Percentiles rank a stretch among this genome's conserved stretches.
These are phyloP conservation scores for Acephala macrosclerotiorum DNA, from an alignment of 2,329 filamentous ascomycete species.

Conservation along the genomic window DNA sequence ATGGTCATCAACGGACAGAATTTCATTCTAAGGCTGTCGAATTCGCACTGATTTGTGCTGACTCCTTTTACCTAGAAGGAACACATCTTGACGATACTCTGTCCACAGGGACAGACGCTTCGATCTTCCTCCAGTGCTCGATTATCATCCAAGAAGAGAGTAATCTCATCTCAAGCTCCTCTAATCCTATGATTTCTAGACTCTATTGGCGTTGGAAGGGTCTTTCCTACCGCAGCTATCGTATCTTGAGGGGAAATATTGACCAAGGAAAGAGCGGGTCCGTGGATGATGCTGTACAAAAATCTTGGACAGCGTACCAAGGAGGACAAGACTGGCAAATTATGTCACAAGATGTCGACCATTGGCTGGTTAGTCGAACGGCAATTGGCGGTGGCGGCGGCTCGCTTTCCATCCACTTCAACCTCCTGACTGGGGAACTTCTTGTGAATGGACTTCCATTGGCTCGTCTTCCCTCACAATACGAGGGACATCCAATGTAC, in stretches of 20 bases:
- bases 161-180: conserved; percentile 43
- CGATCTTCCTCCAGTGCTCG: conserved; percentile 47
- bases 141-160: conserved; percentile 52
- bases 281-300: conserved; percentile 21
- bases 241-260: conserved; percentile 4
- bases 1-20: conserved; percentile 41
- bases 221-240: conserved; percentile 13
- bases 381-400: conserved; percentile 22
- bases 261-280: not conserved
- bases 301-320: conserved; percentile 31
- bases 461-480: conserved; percentile 53
- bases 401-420: conserved; percentile 50
- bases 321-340: conserved; percentile 32
- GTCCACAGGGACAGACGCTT: conserved; percentile 33
- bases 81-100: conserved; percentile 43
- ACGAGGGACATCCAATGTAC: conserved; percentile 43
- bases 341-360: conserved; percentile 22
- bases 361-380: conserved; percentile 37
- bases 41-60: conserved; percentile 50
- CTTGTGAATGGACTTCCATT: conserved; percentile 60
- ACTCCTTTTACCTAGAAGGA: conserved; percentile 54
- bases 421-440: conserved; percentile 58
- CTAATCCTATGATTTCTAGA: conserved; percentile 38
- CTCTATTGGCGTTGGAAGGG: conserved; percentile 33
- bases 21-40: conserved; percentile 47